These are phyloP conservation scores for Fraxinus dipetala DNA, from an alignment of 305 asterid genomes.

Conservation along the genomic window DNA sequence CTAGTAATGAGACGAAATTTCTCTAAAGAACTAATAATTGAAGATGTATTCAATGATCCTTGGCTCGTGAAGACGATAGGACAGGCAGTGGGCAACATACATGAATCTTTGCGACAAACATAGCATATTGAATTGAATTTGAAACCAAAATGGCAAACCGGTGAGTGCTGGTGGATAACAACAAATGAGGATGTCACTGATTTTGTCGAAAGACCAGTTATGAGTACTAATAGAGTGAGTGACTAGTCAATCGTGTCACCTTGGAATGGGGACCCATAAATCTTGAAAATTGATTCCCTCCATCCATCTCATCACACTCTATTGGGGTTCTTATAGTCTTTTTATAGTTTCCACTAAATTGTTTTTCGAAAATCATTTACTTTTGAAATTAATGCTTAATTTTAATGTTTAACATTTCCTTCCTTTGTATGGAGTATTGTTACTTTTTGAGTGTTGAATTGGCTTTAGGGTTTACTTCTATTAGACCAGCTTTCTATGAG, in stretches of 20 bases:
- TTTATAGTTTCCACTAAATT: background rate
- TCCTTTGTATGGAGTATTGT: background rate
- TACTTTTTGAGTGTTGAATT: background rate
- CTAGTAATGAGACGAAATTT: background rate
- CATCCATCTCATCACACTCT: background rate
- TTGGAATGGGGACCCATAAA: background rate
- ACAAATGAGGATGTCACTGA: background rate
- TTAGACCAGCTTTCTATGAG: background rate
- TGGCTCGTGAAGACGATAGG: background rate
- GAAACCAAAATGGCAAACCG: background rate
- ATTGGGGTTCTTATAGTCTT: background rate
- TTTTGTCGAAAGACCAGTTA: background rate
- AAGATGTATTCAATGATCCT: background rate
- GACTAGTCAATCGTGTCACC: background rate
- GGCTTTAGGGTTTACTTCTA: background rate
- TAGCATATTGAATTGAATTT: background rate
- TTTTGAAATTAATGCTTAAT: background rate
- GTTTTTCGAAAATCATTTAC: background rate
- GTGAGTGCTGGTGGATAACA: background rate
- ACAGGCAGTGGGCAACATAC: background rate
- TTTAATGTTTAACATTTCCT: background rate
- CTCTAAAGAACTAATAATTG: background rate
- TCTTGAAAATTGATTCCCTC: background rate
- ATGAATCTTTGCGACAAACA: background rate
- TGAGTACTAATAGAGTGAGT: background rate